A percentile compares a stretch with the other conserved stretches of the same genome.
Evolutionary conservation across 1,284 basidiomycete genomes (phyloP).

Genomic region (Rhodotorula mucilaginosa): DNA sequence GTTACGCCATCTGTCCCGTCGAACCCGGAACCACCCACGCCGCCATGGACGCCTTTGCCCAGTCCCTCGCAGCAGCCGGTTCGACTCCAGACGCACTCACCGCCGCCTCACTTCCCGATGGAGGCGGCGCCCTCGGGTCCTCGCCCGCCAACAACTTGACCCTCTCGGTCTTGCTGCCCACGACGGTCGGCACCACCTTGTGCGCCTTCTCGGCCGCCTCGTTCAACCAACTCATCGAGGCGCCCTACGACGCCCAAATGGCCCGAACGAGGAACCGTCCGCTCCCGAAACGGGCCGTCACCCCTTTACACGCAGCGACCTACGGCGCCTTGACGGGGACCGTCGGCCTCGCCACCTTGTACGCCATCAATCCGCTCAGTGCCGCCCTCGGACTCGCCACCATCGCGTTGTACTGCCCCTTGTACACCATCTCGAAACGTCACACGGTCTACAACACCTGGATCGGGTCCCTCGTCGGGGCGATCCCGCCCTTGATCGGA

Average conservation of each 20-base stretch:
- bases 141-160: conserved; percentile 31
- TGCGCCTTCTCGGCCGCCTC: conserved; percentile 93
- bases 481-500: conserved; percentile 92
- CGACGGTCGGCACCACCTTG: conserved; percentile 83
- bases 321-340: conserved; percentile 76
- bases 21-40: conserved; percentile 54
- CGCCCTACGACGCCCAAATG: conserved; percentile 97
- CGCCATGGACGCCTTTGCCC: conserved; percentile 59
- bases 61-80: conserved; percentile 30
- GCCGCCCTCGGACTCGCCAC: conserved; percentile 81
- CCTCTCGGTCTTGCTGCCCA: conserved; percentile 63
- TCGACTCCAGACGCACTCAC: conserved; percentile 9
- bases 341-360: conserved; percentile 73
- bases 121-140: too few relatives aligned
- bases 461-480: conserved; percentile 91
- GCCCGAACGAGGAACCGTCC: conserved; percentile 83
- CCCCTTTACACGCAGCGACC: conserved; percentile 75
- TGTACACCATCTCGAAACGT: conserved; percentile 95
- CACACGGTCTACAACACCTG: conserved; percentile 86
- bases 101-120: too few relatives aligned
- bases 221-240: conserved; percentile 91
- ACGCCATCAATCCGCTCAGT: conserved; percentile 81
- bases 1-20: conserved; percentile 86
- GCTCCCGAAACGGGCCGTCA: conserved; percentile 78
- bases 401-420: conserved; percentile 82